Conservation (phyloP, 208 protist species). For the Zelonia costaricensis region DNA sequence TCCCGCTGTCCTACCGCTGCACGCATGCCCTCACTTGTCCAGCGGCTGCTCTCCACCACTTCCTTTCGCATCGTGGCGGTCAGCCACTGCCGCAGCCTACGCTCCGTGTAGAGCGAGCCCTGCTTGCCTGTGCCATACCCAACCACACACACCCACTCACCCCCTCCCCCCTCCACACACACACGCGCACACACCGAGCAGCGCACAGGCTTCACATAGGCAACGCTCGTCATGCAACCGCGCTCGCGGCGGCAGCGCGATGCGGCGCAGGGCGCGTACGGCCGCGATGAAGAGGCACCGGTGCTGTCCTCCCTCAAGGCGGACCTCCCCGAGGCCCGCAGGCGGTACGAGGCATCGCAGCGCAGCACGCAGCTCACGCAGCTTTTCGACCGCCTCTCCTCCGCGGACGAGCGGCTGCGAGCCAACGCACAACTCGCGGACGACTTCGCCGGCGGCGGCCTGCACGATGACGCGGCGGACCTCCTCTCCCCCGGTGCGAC, state of each 20-base stretch:
- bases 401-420: constrained; percentile 2
- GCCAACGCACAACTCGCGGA: not conserved
- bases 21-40: no score
- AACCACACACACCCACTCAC: not conserved
- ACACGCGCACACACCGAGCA: not conserved
- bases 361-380: constrained; percentile 17
- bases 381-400: constrained; percentile 14
- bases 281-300: not conserved
- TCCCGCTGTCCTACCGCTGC: not conserved
- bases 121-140: not conserved
- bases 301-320: constrained; percentile 1
- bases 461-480: not conserved
- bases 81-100: no score
- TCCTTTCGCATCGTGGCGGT: no score
- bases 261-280: not conserved
- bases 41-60: no score
- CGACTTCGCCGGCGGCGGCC: not conserved
- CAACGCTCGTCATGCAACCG: no score
- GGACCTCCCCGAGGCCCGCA: not conserved
- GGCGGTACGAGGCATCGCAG: not conserved
- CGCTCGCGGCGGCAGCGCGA: not conserved
- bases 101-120: not conserved
- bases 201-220: no score
- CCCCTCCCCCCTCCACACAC: not conserved
- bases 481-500: not conserved